Evolutionary conservation across 371 early-diverging fungal species (phyloP).

Genomic region (Actinomortierella ambigua): DNA sequence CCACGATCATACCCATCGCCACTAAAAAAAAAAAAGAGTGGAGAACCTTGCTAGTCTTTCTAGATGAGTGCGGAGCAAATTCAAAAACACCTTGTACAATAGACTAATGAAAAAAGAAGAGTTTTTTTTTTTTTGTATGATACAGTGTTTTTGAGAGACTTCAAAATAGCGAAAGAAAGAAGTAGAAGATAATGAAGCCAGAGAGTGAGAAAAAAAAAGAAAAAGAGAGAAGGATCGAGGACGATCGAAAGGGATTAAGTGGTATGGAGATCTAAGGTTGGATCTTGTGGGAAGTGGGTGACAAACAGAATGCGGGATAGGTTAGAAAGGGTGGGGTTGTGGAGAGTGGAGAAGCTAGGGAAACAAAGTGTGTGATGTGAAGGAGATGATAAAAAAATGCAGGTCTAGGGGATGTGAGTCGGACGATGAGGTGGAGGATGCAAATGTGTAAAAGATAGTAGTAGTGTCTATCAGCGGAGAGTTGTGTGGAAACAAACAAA

Average conservation of each 20-base stretch:
- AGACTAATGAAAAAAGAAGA: not conserved
- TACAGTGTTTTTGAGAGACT: conserved; percentile 1
- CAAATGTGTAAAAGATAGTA: not conserved
- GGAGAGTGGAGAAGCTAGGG: not conserved
- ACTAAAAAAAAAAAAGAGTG: too few species aligned
- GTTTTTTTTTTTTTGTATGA: not conserved
- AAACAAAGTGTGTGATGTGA: too few species aligned
- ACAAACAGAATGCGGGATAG: too few species aligned
- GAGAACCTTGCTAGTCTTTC: too few species aligned
- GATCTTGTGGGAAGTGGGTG: not conserved
- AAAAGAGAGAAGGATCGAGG: not conserved
- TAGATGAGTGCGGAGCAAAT: conserved; percentile 8
- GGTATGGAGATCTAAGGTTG: conserved; percentile 4
- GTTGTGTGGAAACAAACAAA: not conserved
- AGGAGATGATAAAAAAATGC: too few species aligned
- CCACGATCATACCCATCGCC: conserved; percentile 11
- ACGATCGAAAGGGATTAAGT: conserved; percentile 3
- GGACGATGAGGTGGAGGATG: not conserved
- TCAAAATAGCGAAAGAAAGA: too few species aligned
- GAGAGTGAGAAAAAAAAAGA: not conserved
- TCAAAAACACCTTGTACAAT: not conserved
- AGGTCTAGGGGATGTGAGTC: too few species aligned
- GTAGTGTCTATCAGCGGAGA: not conserved
- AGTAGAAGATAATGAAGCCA: too few species aligned
- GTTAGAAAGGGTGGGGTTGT: conserved; percentile 7